Percentiles rank a stretch among this genome's conserved stretches.
Conservation (phyloP, 2,329 filamentous ascomycete species). For the Xylaria sp. region DNA sequence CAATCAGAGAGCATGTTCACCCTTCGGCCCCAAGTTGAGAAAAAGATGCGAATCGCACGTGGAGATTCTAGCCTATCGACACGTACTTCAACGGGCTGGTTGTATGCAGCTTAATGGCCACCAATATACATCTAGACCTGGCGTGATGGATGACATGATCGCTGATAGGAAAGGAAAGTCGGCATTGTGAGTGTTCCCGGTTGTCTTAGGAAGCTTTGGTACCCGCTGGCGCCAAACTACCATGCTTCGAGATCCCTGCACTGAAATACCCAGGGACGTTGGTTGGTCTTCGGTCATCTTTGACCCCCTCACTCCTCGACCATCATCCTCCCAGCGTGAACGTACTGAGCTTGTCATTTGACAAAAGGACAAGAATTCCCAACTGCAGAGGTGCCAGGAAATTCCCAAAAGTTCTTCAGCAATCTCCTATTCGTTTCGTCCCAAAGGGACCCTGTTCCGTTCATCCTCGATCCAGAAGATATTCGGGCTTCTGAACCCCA, state of each 20-base stretch:
- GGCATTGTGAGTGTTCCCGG: slow-evolving; percentile 18
- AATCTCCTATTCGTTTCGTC: not conserved
- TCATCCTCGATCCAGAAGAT: too few relatives aligned
- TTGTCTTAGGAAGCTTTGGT: slow-evolving; percentile 9
- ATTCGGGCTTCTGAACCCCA: too few relatives aligned
- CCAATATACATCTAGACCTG: slow-evolving; percentile 16
- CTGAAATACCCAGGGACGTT: slow-evolving; percentile 8
- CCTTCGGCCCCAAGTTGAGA: slow-evolving; percentile 15
- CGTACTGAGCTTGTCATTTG: slow-evolving; percentile 14
- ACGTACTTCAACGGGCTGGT: slow-evolving; percentile 6
- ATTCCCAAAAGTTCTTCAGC: slow-evolving; percentile 8
- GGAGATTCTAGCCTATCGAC: slow-evolving; percentile 25
- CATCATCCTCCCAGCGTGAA: slow-evolving; percentile 16
- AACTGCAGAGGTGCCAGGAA: not conserved
- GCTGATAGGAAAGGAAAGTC: slow-evolving; percentile 13
- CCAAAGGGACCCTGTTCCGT: not conserved
- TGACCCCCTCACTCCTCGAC: slow-evolving; percentile 20
- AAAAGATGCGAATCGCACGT: slow-evolving; percentile 21
- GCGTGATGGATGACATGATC: slow-evolving; percentile 23
- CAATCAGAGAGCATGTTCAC: slow-evolving; percentile 9
- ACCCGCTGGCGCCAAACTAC: slow-evolving; percentile 9
- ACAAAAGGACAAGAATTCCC: slow-evolving; percentile 20
- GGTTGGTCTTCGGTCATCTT: slow-evolving; percentile 24
- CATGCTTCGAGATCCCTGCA: slow-evolving; percentile 25
- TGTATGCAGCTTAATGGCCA: slow-evolving; percentile 24